Percentiles rank a stretch among this genome's conserved stretches.
Conservation (phyloP, 208 protist species). For the Trypanosoma caninum region DNA sequence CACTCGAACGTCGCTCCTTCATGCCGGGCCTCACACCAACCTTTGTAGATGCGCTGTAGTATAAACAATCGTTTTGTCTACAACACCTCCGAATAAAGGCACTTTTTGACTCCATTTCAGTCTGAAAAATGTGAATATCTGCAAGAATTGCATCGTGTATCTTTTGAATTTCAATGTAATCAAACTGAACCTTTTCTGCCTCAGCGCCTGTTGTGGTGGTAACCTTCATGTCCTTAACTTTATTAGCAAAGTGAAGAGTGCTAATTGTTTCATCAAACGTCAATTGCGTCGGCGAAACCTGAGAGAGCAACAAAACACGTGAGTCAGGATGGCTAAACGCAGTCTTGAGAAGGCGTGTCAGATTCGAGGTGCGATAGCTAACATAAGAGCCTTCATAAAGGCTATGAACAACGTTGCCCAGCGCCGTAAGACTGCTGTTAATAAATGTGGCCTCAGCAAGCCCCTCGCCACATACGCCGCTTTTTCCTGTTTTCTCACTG, state of each 20-base stretch:
- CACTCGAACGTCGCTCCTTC: constrained; percentile 33
- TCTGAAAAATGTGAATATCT: constrained; percentile 45
- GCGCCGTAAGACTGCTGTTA: constrained; percentile 66
- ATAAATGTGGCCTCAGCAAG: constrained; percentile 42
- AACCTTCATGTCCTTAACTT: constrained; percentile 53
- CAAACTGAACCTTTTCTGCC: constrained; percentile 34
- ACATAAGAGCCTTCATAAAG: constrained; percentile 37
- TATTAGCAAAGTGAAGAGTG: constrained; percentile 50
- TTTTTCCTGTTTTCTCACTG: constrained; percentile 42
- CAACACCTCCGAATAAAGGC: constrained; percentile 50
- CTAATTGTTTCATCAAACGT: constrained; percentile 41
- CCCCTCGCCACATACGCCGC: constrained; percentile 34
- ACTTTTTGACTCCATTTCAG: constrained; percentile 35
- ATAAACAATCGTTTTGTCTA: constrained; percentile 47
- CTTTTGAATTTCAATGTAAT: constrained; percentile 33
- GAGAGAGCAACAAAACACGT: constrained; percentile 46
- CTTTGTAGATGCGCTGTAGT: constrained; percentile 43
- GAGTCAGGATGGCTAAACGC: constrained; percentile 38
- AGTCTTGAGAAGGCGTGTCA: constrained; percentile 57
- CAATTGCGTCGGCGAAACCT: constrained; percentile 30
- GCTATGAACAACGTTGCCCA: constrained; percentile 62
- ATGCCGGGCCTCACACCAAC: constrained; percentile 23
- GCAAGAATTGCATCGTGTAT: constrained; percentile 21
- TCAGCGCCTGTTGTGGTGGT: constrained; percentile 29
- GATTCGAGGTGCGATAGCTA: constrained; percentile 55